A percentile compares a stretch with the other conserved stretches of the same genome.
phyloP scores from a whole-genome alignment of 2,329 filamentous ascomycete genomes.

The Biscogniauxia sp. region DNA sequence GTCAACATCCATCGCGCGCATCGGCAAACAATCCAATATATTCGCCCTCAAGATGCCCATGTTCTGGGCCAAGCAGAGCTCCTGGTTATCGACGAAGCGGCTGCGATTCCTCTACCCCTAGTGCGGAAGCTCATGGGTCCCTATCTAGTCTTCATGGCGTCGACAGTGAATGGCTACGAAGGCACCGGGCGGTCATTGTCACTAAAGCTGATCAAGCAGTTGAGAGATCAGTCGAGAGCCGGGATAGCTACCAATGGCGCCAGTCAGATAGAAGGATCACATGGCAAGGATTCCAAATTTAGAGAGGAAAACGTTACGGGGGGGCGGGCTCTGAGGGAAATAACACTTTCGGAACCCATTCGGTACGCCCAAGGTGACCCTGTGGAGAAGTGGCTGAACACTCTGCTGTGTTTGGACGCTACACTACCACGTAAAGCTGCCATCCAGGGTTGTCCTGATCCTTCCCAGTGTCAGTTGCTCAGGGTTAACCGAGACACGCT shows the following conservation, averaged over 20 bases:
- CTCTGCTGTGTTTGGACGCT: conserved; percentile 87
- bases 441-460: conserved; percentile 81
- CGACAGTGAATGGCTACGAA: conserved; percentile 98
- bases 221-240: conserved; percentile 85
- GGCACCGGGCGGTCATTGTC: conserved; percentile 93
- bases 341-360: conserved; percentile 90
- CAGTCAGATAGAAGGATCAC: conserved; percentile 73
- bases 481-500: conserved; percentile 95
- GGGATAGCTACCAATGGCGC: conserved; percentile 52
- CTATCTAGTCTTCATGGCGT: conserved; percentile 98
- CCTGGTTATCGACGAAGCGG: conserved; percentile 94
- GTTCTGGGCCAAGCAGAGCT: conserved; percentile 93
- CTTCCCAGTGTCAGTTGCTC: conserved; percentile 85
- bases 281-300: conserved; percentile 68
- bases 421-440: conserved; percentile 75
- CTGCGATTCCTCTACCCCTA: conserved; percentile 89
- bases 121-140: conserved; percentile 94
- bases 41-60: conserved; percentile 93
- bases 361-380: conserved; percentile 86
- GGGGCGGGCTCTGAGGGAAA: conserved; percentile 83
- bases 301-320: conserved; percentile 56
- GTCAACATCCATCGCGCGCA: conserved; percentile 95
- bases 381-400: conserved; percentile 97
- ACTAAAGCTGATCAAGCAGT: conserved; percentile 93
- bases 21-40: conserved; percentile 97